Evolutionary conservation across 2,329 filamentous ascomycete species (phyloP).

Genomic region (Clarireedia hainanense): DNA sequence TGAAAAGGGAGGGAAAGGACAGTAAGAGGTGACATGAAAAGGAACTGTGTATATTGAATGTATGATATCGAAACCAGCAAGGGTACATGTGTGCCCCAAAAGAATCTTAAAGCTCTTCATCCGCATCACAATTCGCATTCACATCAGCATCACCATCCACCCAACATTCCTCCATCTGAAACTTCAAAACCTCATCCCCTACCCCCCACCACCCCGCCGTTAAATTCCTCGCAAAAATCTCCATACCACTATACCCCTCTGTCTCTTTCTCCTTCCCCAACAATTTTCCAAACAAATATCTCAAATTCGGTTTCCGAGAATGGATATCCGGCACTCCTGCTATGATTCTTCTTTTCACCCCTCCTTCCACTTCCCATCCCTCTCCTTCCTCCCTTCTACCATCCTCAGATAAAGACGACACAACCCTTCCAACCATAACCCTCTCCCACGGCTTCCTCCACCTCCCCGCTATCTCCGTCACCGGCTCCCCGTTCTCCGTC

Average conservation of each 20-base stretch:
- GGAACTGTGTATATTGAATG: no score
- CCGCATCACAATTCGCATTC: background rate
- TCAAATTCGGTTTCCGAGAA: conserved; percentile 69
- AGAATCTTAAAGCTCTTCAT: no score
- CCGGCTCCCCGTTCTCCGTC: conserved; percentile 54
- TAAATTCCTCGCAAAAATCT: conserved; percentile 68
- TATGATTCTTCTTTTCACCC: conserved; percentile 37
- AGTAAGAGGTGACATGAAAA: no score
- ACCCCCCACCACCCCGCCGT: conserved; percentile 72
- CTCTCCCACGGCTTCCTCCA: conserved; percentile 73
- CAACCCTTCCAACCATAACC: background rate
- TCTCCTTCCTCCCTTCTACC: conserved; percentile 35
- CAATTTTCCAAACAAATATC: conserved; percentile 48
- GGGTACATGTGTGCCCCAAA: no score
- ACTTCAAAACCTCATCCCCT: conserved; percentile 67
- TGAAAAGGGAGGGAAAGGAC: no score
- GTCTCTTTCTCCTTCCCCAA: conserved; percentile 32
- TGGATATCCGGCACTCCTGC: conserved; percentile 68
- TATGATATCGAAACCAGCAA: no score
- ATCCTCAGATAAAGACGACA: background rate
- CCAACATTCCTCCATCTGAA: conserved; percentile 51
- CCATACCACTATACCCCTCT: conserved; percentile 49
- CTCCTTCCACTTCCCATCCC: background rate
- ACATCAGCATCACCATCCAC: background rate
- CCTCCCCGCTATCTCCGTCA: conserved; percentile 40